Conservation (phyloP, 2,329 filamentous ascomycete genomes). For the Paracorniculantispora psalliotae region DNA sequence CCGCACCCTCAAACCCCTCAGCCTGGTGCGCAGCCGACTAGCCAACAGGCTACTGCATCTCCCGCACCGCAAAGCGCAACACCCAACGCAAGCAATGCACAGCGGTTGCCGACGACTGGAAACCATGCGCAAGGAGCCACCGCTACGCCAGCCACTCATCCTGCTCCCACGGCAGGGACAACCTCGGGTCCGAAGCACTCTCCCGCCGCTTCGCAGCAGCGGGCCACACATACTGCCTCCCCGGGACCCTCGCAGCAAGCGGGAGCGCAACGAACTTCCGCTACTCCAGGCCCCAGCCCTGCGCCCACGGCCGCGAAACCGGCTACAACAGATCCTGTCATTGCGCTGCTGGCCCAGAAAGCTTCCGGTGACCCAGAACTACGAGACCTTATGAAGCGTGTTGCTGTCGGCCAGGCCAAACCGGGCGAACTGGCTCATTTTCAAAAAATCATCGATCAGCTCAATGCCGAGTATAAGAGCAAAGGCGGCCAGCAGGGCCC, state of each 20-base stretch:
- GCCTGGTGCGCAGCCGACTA: neutral
- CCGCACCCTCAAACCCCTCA: neutral
- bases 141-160: constrained; percentile 20
- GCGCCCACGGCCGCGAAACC: constrained; percentile 20
- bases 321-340: constrained; percentile 63
- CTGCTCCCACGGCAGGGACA: constrained; percentile 16
- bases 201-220: neutral
- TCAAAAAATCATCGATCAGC: constrained; percentile 74
- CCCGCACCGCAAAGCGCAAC: neutral
- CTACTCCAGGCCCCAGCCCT: constrained; percentile 14
- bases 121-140: constrained; percentile 11
- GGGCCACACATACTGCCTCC: neutral
- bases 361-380: constrained; percentile 69
- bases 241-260: neutral
- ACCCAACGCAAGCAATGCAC: neutral
- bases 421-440: constrained; percentile 69
- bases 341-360: constrained; percentile 70
- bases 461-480: constrained; percentile 57
- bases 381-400: constrained; percentile 76
- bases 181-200: constrained; percentile 5
- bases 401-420: constrained; percentile 69
- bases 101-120: constrained; percentile 9
- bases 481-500: constrained; percentile 47
- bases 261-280: neutral
- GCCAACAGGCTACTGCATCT: constrained; percentile 1